A percentile compares a stretch with the other conserved stretches of the same genome.
Evolutionary conservation across 2,329 filamentous ascomycete species (phyloP).

Genomic region (Monosporascus sp.): DNA sequence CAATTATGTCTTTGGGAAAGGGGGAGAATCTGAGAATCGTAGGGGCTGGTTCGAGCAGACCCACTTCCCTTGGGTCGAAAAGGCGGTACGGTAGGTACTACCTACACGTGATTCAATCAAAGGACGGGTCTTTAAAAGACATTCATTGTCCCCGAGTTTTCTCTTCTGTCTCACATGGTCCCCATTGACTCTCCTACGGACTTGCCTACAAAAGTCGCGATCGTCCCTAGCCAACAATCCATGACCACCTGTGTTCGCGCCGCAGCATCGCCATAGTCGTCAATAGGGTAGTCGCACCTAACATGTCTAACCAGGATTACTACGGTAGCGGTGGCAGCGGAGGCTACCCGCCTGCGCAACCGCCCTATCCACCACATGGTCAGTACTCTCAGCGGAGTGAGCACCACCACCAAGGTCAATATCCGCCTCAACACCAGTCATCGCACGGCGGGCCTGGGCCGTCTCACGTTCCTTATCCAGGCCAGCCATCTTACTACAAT

Average conservation of each 20-base stretch:
- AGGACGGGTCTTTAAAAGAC: neutral
- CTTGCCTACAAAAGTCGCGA: too few species aligned
- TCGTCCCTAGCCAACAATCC: too few species aligned
- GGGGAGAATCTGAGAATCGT: too few species aligned
- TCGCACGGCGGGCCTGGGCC: neutral
- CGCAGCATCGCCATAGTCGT: neutral
- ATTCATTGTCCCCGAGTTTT: neutral
- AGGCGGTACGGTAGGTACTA: neutral
- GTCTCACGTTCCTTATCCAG: neutral
- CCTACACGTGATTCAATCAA: neutral
- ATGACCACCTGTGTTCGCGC: neutral
- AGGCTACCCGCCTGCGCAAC: neutral
- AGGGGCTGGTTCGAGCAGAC: too few species aligned
- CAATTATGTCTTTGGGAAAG: too few species aligned
- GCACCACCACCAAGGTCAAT: neutral
- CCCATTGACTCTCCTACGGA: neutral
- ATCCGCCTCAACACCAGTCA: neutral
- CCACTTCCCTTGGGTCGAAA: too few species aligned
- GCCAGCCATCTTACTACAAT: neutral
- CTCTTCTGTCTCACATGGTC: neutral
- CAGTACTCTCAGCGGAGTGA: neutral
- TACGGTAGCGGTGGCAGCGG: neutral
- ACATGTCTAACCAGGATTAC: neutral
- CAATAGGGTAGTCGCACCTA: neutral
- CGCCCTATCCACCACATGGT: neutral